Evolutionary conservation across 192 early-diverging fungal genomes (phyloP).

Genomic region (Mortierella antarctica): DNA sequence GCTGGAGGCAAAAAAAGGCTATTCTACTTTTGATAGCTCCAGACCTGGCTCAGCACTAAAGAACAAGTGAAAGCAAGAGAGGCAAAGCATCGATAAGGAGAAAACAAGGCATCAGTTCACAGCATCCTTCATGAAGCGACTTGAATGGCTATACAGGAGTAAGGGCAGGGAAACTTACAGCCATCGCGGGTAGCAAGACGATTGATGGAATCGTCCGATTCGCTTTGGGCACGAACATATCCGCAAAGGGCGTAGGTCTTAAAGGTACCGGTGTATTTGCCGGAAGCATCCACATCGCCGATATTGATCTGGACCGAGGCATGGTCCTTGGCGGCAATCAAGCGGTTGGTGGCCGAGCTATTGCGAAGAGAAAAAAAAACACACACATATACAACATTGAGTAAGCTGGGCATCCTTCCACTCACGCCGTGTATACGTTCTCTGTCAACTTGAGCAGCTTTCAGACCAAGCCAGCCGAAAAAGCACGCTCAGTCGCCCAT

Average conservation of each 20-base stretch:
- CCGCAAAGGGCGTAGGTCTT: slow-evolving; percentile 93
- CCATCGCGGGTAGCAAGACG: slow-evolving; percentile 85
- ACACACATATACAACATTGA: too few species aligned
- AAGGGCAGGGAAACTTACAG: slow-evolving; percentile 49
- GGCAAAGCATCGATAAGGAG: too few species aligned
- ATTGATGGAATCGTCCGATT: slow-evolving; percentile 98
- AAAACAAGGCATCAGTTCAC: neutral
- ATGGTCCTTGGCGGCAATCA: slow-evolving; percentile 99
- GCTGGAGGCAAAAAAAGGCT: neutral
- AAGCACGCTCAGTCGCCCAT: too few species aligned
- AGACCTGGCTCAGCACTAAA: slow-evolving; percentile 77
- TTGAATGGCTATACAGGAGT: neutral
- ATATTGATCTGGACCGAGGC: slow-evolving; percentile 98
- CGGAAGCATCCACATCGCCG: slow-evolving; percentile 89
- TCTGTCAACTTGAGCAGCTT: too few species aligned
- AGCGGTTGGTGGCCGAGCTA: slow-evolving; percentile 97
- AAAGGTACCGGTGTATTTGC: slow-evolving; percentile 76
- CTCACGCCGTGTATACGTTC: neutral
- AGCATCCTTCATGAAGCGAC: neutral
- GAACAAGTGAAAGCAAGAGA: neutral
- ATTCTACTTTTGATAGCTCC: slow-evolving; percentile 77
- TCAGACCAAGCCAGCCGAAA: too few species aligned
- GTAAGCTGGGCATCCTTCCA: neutral
- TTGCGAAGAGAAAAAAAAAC: neutral
- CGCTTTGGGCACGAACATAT: slow-evolving; percentile 87